Evolutionary conservation across 2,329 filamentous ascomycete genomes (phyloP), one percentile per base, ranked within the genome.

Genomic region (Paraconiothyrium brasiliense): DNA sequence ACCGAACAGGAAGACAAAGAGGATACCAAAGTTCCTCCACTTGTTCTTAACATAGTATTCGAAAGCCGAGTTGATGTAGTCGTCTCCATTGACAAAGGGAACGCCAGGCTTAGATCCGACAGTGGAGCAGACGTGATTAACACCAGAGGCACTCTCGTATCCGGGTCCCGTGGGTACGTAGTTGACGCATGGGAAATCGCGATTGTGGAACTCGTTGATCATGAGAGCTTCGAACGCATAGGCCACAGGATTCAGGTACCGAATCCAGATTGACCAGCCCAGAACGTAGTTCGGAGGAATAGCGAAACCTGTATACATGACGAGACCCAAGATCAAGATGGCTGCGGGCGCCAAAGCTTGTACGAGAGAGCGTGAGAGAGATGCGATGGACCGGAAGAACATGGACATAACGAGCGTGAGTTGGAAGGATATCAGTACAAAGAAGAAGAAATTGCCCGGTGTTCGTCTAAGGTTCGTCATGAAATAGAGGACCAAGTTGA

Each of bases 401-500:
- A 93, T 94, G 51, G 90, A 93, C 91, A 95, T 95, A 65, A 87
- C 84, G 71, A 97, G 69, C 0, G 92, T 92, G 1, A 88, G 89
- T 61, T 85, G 76, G 79, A 94, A 92, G 2, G 88, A 90, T 73
- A 94, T 86, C 56, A 97, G 82, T 60, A 93, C 78, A 84, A 92
- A 97, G 80, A 93, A 91, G 84, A 97, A 97, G 83, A 95, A 97
- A 0, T 89, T 80, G 2, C 89, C 90, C 0, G 91, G 82, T 65
- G 90, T 88, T 56, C 92, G 86, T 58, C 91, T 87, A 34, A 97
- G 82, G 66, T 93, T 91, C 0, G 92, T 90, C 87, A 97, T 90
- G 79, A 97, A 97, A 81, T 97, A 97, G 2, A 97, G 79, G 1
- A 88, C 84, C 35, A 94, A 56, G 75, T 97, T 96, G 84, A 96